Conservation (phyloP, 257 asterid genomes). For the Fraxinus excelsior region DNA sequence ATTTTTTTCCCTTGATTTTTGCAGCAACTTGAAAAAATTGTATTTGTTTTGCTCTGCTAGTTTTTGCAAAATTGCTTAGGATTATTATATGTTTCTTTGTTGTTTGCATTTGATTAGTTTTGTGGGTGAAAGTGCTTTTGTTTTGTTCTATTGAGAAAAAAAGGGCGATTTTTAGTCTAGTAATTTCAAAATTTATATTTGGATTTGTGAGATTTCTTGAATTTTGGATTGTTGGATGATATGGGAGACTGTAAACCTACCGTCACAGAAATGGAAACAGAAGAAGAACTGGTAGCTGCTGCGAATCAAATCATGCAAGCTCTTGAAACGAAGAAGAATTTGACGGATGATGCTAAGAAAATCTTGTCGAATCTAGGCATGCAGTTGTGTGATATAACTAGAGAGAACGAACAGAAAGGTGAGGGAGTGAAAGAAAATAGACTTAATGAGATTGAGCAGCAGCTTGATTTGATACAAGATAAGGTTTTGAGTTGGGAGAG, state of each 20-base stretch:
- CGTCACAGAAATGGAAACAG: slow-evolving; percentile 58
- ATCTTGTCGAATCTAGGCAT: slow-evolving; percentile 75
- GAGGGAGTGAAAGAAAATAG: slow-evolving; percentile 32
- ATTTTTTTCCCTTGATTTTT: background rate
- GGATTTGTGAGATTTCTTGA: background rate
- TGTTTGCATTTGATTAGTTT: background rate
- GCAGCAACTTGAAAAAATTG: background rate
- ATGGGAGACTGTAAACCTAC: slow-evolving; percentile 61
- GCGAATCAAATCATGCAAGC: slow-evolving; percentile 60
- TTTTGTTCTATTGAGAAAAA: background rate
- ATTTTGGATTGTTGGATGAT: slow-evolving; percentile 16
- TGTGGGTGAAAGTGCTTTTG: background rate
- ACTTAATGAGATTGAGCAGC: slow-evolving; percentile 52
- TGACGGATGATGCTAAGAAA: slow-evolving; percentile 54
- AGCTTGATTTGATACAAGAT: slow-evolving; percentile 53
- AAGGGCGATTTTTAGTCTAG: background rate
- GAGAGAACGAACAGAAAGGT: slow-evolving; percentile 28
- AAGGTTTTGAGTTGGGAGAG: slow-evolving; percentile 78
- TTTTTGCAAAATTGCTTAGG: background rate
- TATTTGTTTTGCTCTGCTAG: background rate
- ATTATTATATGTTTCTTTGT: background rate
- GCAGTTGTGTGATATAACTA: slow-evolving; percentile 49
- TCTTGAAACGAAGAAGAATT: slow-evolving; percentile 48
- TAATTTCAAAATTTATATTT: background rate
- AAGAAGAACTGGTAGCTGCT: slow-evolving; percentile 72